Evolutionary conservation across 257 asterid genomes (phyloP).

Genomic region (Eucommia ulmoides): DNA sequence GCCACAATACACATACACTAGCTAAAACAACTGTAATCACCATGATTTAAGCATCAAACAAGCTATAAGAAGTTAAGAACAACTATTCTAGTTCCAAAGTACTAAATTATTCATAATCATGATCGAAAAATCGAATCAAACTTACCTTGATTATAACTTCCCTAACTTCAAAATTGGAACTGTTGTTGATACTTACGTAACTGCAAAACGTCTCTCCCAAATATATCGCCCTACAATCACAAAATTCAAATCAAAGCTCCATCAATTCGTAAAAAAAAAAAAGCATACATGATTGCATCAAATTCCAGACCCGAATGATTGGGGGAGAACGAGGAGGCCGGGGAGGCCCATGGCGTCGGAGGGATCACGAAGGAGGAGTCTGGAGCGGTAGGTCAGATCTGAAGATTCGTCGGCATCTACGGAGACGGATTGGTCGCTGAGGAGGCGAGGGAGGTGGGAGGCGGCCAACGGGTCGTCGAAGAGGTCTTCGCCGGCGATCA

Average conservation of each 20-base stretch:
- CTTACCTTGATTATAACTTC: constrained; percentile 82
- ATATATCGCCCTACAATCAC: constrained; percentile 66
- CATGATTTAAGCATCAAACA: background rate
- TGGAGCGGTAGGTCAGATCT: constrained; percentile 73
- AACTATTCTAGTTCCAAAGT: too few species aligned
- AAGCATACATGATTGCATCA: too few species aligned
- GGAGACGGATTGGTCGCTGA: constrained; percentile 13
- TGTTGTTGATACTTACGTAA: constrained; percentile 89
- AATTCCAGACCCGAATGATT: constrained; percentile 93
- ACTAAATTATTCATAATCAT: too few species aligned
- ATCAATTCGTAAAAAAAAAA: too few species aligned
- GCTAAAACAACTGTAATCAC: too few species aligned
- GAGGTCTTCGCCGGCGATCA: constrained; percentile 86
- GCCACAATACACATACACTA: too few species aligned
- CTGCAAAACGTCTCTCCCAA: constrained; percentile 99
- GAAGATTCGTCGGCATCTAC: constrained; percentile 29
- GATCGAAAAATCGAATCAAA: too few species aligned
- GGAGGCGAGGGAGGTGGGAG: constrained; percentile 56
- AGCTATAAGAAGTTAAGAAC: background rate
- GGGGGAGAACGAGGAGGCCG: constrained; percentile 91
- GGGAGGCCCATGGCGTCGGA: constrained; percentile 84
- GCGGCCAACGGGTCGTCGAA: constrained; percentile 84
- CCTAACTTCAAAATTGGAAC: constrained; percentile 75
- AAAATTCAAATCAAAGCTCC: constrained; percentile 5
- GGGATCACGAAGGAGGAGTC: constrained; percentile 68